Base-by-base conservation (phyloP, 768 basidiomycete species). In the Pilatotrama ljubarskyi region DNA sequence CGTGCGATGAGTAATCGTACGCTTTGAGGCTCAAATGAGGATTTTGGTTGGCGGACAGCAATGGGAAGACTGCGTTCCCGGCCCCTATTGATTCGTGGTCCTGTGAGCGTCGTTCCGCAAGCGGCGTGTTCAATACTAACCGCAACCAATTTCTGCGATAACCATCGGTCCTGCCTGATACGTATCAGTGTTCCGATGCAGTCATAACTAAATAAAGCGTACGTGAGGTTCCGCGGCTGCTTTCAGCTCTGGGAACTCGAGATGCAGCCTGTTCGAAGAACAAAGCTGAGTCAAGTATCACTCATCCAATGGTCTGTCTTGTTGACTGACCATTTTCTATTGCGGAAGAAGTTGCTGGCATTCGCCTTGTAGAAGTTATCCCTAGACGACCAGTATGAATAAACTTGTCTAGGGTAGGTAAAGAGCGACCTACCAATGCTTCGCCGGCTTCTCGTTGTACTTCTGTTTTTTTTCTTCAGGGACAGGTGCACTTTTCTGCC, bases 61-160 rank as follows among this genome's bases (percentile, higher is more conserved):
- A 77, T 0, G 97, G 97, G 68, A 95, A 97, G 1, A 94, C 84
- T 6, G 94, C 88, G 70, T 96, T 97, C n/a, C 97, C 97, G 18
- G 93, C 93, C 41, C 96, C 95, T 92, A 32, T 24, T 18, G 22
- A 18, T 5, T n/a, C 5, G 46, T 18, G 51, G 9, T 20, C 29
- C 6, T 11, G 9, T 48, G 20, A 56, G 15, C 20, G 8, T 26
- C 4, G 32, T 8, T 2, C 13, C 13, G n/a, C 15, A 49, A 5
- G n/a, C 3, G 8, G 10, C 36, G 37, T 68, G 8, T 13, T 38
- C 44, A 22, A 38, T 15, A 69, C 83, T 64, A 61, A 90, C 90
- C 95, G 70, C 95, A 98, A 22, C 97, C 97, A 25, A 98, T 83
- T 73, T 99, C 97, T 44, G 87, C 86, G 20, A 98, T 83, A 2